Conservation (phyloP, 2,329 filamentous ascomycete genomes). For the Sphaerulina vaccinii region DNA sequence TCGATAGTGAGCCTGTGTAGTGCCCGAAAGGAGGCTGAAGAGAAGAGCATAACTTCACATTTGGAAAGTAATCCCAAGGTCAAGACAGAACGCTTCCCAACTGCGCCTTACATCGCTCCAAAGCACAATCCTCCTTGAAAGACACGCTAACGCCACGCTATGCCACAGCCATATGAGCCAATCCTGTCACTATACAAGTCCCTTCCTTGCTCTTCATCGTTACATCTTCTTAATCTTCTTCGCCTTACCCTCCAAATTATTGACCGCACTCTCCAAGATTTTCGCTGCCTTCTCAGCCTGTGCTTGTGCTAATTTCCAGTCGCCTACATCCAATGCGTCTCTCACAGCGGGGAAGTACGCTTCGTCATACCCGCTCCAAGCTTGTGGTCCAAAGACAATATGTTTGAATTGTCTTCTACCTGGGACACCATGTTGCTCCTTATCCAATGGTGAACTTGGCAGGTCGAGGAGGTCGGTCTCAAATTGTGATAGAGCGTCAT, state of each 20-base stretch:
- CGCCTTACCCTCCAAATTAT: constrained; percentile 40
- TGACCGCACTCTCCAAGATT: constrained; percentile 63
- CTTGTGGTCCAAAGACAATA: constrained; percentile 79
- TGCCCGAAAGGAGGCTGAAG: too few relatives aligned
- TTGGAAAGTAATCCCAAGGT: too few relatives aligned
- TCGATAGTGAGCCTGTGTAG: too few relatives aligned
- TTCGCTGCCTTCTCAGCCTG: constrained; percentile 70
- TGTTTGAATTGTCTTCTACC: constrained; percentile 93
- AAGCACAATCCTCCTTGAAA: too few relatives aligned
- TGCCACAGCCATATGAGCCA: too few relatives aligned
- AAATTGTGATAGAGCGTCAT: constrained; percentile 74
- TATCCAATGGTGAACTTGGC: constrained; percentile 39
- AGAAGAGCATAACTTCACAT: too few relatives aligned
- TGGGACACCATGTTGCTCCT: constrained; percentile 53
- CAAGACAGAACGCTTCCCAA: too few relatives aligned
- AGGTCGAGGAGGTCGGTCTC: constrained; percentile 81
- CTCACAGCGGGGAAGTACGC: constrained; percentile 79
- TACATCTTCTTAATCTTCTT: constrained; percentile 3
- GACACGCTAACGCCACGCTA: too few relatives aligned
- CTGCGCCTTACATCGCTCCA: too few relatives aligned
- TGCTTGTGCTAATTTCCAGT: constrained; percentile 67
- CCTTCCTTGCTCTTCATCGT: not conserved
- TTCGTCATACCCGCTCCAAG: constrained; percentile 68
- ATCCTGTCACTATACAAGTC: too few relatives aligned
- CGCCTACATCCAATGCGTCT: constrained; percentile 69